These are phyloP conservation scores for Cryptosporidium sp. DNA, from an alignment of 169 alveolate species.

Conservation along the genomic window DNA sequence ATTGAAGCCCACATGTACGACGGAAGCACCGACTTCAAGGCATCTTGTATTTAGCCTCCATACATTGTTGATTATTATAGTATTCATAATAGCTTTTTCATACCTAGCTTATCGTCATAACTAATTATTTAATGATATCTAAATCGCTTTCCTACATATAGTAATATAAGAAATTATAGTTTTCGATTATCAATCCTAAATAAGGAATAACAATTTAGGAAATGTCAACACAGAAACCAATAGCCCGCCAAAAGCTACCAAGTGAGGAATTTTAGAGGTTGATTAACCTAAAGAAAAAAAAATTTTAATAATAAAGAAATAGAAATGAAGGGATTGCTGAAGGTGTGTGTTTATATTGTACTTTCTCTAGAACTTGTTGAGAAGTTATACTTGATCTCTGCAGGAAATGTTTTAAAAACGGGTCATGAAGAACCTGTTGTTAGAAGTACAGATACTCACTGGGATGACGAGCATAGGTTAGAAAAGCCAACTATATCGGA, in stretches of 20 bases:
- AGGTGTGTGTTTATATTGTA: slow-evolving; percentile 3
- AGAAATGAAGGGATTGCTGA: not conserved
- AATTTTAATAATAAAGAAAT: not conserved
- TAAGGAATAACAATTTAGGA: not conserved
- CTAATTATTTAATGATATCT: not conserved
- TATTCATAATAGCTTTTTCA: not conserved
- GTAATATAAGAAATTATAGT: not conserved
- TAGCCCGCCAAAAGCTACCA: not conserved
- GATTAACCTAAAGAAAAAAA: not conserved
- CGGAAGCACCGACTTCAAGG: slow-evolving; percentile 86
- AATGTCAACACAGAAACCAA: not conserved
- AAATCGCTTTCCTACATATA: not conserved
- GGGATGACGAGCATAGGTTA: not conserved
- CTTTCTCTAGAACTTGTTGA: not conserved
- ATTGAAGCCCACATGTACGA: slow-evolving; percentile 84
- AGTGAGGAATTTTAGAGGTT: not conserved
- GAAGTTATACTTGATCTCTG: not conserved
- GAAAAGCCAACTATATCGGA: slow-evolving; percentile 1
- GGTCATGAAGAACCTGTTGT: not conserved
- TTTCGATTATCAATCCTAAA: no score
- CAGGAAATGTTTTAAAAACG: not conserved
- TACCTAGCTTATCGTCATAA: not conserved
- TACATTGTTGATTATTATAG: not conserved
- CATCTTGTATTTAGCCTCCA: slow-evolving; percentile 26
- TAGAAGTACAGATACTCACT: not conserved